Evolutionary conservation across 805 yeast species (phyloP), one percentile per base, ranked within the genome.

Genomic region (Cyberlindnera mycetangii): DNA sequence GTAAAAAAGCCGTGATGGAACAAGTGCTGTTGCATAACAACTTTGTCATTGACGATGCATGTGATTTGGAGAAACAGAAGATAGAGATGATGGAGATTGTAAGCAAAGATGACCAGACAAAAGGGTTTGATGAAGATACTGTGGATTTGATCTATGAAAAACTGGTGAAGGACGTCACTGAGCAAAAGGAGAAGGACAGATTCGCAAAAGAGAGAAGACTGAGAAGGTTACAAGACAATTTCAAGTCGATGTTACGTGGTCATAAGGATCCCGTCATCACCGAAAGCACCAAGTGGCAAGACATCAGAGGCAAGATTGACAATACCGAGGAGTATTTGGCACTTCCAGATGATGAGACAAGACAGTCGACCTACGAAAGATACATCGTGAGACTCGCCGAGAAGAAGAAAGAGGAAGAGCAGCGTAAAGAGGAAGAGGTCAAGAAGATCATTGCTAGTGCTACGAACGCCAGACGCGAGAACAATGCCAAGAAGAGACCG

Each of bases 1-100:
- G 81, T 18, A 78, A 80, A 56, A 76, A 76, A 42, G 87, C 82
- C 41, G 62, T 83, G 33, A 75, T 81, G 1, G 75, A 76, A 40
- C 81, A 75, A 50, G 60, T 74, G 6, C 53, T 83, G 22, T 62
- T 71, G 5, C 73, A 71, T 25, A 54, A 59, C 7, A 54, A 59
- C 7, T 54, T 56, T 41, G 44, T 58, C 21, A 51, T 67, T 47
- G 43, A 41, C 7, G 51, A 54, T 14, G 53, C 57, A 33, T 51
- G 49, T 25, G 56, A 58, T 24, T 16, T 27, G n/a, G 45, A 32
- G 7, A 36, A 44, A 16, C 54, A 53, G 17, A 35, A 49, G 14
- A 7, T 3, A 0, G 18, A 35, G 18, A 45, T 65, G 4, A 49
- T 32, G n/a, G 31, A 44, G 5, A 43, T 59, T 6, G 40, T 62